phyloP scores from a whole-genome alignment of 2,329 filamentous ascomycete species.

The Ophiocordyceps camponoti-floridani region DNA sequence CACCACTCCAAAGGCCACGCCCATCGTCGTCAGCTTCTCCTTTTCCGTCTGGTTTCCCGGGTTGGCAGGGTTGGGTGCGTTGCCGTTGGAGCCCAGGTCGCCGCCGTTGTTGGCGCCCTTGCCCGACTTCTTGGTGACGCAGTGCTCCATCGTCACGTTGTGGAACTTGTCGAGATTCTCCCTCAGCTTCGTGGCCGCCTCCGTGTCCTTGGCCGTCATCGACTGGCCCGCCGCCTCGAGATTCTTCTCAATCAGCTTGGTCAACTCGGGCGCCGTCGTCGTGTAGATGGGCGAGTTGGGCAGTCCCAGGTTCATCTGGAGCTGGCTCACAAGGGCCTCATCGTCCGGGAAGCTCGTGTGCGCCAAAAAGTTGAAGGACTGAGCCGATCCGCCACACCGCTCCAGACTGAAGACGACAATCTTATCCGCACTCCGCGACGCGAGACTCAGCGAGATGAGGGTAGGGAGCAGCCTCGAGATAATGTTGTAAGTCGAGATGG shows the following conservation, averaged over 20 bases:
- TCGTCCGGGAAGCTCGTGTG: slow-evolving; percentile 46
- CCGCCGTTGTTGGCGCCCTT: slow-evolving; percentile 10
- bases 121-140: slow-evolving; percentile 20
- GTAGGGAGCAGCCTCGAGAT: not conserved
- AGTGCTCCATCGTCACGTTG: slow-evolving; percentile 12
- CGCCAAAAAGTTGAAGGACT: slow-evolving; percentile 57
- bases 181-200: slow-evolving; percentile 31
- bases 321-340: slow-evolving; percentile 43
- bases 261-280: not conserved
- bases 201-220: not conserved
- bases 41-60: slow-evolving; percentile 1
- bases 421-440: slow-evolving; percentile 16
- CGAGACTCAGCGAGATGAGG: not conserved
- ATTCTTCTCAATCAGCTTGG: not conserved
- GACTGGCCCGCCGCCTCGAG: not conserved
- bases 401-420: slow-evolving; percentile 53
- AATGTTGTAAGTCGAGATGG: not conserved
- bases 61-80: slow-evolving; percentile 14
- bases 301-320: slow-evolving; percentile 52
- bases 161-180: slow-evolving; percentile 67
- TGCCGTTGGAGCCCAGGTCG: slow-evolving; percentile 14
- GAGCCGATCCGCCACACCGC: slow-evolving; percentile 54
- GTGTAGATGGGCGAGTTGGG: slow-evolving; percentile 58
- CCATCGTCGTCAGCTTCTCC: slow-evolving; percentile 43
- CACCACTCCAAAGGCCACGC: slow-evolving; percentile 61